Evolutionary conservation across 1,284 basidiomycete species (phyloP), one percentile per base, ranked within the genome.

Genomic region (Sporisorium iseilematis-ciliati): DNA sequence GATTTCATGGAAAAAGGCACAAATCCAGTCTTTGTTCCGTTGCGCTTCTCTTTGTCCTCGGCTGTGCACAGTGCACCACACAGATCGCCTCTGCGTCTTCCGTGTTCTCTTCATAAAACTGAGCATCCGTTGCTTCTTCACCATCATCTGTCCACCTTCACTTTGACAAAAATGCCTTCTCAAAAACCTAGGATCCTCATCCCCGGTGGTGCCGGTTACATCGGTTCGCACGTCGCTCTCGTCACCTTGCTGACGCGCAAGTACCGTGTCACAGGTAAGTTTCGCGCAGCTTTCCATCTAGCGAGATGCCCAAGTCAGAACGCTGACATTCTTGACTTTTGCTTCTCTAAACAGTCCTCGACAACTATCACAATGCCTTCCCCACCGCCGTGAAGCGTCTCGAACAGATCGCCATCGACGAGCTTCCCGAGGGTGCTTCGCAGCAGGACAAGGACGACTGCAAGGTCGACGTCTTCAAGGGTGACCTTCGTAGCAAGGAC

Each of bases 191-290:
- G 82, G 26, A 77, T 84, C 57, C 70, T 84, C 74, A 83, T 84
- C 55, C 82, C 83, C 52, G 83, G 83, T 42, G 83, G 82, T 40
- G 82, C 82, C 53, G 83, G 83, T 49, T 85, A 84, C 82, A 67
- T 87, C 91, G 95, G 94, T 82, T 95, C 94, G 46, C 95, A 98
- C 87, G 92, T 97, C 82, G 91, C 95, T 74, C 92, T 92, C 78
- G 89, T 90, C 57, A 88, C 97, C 35, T 91, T 96, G 78, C 89
- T 93, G 81, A 95, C 95, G 21, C 89, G 92, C 68, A 89, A 91
- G 75, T 97, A 93, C 89, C 93, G 92, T 83, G 93, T 97, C 75
- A 83, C 82, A 25, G 75, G 82, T 83, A 62, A 71, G 82, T 80
- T 42, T n/a, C n/a, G n/a, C 35, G 35, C 35, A 38, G 35, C 7